A percentile compares a stretch with the other conserved stretches of the same genome.
phyloP scores from a whole-genome alignment of 2,329 filamentous ascomycete genomes.

The Plenodomus lindquistii region DNA sequence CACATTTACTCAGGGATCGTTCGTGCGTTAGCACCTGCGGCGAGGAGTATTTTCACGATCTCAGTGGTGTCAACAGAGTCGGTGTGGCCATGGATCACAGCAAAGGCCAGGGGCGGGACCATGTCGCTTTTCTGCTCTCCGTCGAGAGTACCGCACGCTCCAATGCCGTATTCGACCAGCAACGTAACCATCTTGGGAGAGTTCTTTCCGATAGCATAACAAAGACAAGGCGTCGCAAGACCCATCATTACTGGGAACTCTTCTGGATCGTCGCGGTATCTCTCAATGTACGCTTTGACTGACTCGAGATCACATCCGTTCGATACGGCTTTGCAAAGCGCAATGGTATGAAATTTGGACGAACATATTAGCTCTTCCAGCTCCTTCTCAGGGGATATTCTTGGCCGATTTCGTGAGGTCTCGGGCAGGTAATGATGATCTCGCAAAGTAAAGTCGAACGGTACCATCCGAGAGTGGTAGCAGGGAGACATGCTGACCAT shows the following conservation, averaged over 20 bases:
- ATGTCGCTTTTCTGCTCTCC: background rate
- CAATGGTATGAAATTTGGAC: background rate
- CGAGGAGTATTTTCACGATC: slow-evolving; percentile 6
- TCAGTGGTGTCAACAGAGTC: slow-evolving; percentile 3
- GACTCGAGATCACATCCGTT: background rate
- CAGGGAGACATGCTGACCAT: no score
- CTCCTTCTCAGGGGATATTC: background rate
- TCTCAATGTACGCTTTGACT: background rate
- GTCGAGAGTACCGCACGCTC: background rate
- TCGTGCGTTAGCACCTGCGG: background rate
- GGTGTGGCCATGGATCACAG: background rate
- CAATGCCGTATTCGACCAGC: background rate
- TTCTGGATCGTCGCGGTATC: background rate
- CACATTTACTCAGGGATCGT: slow-evolving; percentile 7
- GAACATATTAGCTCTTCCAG: no score
- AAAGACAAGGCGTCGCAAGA: background rate
- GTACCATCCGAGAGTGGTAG: no score
- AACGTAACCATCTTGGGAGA: background rate
- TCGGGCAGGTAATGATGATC: background rate
- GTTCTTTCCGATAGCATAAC: background rate
- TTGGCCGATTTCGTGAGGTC: background rate
- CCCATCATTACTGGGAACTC: background rate
- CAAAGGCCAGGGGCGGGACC: slow-evolving; percentile 4
- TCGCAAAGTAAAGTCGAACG: no score
- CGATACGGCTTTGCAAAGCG: background rate